Conservation (phyloP, 257 asterid genomes). For the Echites panduratus region DNA sequence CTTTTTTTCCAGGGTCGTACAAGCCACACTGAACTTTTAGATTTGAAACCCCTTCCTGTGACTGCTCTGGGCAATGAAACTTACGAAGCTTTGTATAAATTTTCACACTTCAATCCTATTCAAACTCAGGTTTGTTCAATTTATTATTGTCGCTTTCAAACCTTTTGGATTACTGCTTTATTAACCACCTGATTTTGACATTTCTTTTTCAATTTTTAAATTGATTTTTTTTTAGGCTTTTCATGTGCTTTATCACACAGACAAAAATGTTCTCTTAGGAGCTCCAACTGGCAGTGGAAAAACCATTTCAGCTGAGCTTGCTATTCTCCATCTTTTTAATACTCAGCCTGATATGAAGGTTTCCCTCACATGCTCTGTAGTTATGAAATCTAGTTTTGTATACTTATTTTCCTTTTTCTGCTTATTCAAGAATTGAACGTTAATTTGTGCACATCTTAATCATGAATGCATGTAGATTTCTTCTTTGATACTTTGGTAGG, state of each 20-base stretch:
- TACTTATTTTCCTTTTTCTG: not conserved
- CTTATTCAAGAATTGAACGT: not conserved
- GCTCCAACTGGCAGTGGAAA: slow-evolving; percentile 99
- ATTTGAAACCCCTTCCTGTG: slow-evolving; percentile 95
- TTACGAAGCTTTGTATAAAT: slow-evolving; percentile 73
- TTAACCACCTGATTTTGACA: not conserved
- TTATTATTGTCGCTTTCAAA: not conserved
- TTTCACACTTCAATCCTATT: slow-evolving; percentile 94
- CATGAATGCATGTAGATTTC: not conserved
- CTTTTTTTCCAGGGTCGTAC: slow-evolving; percentile 65
- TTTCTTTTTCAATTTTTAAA: slow-evolving; percentile 22
- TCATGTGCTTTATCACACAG: slow-evolving; percentile 85
- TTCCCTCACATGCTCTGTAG: not conserved
- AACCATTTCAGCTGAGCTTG: slow-evolving; percentile 99
- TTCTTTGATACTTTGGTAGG: not conserved
- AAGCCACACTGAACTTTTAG: slow-evolving; percentile 93
- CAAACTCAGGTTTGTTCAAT: slow-evolving; percentile 77
- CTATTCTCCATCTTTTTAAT: slow-evolving; percentile 86
- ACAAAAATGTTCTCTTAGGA: slow-evolving; percentile 91
- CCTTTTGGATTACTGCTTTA: slow-evolving; percentile 4
- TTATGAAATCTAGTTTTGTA: not conserved
- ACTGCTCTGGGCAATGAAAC: slow-evolving; percentile 81
- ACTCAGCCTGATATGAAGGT: slow-evolving; percentile 98
- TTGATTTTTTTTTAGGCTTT: slow-evolving; percentile 63
- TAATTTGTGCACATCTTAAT: not conserved